Base-by-base conservation (phyloP, 352 stramenopile species). In the Pythium folliculosum region DNA sequence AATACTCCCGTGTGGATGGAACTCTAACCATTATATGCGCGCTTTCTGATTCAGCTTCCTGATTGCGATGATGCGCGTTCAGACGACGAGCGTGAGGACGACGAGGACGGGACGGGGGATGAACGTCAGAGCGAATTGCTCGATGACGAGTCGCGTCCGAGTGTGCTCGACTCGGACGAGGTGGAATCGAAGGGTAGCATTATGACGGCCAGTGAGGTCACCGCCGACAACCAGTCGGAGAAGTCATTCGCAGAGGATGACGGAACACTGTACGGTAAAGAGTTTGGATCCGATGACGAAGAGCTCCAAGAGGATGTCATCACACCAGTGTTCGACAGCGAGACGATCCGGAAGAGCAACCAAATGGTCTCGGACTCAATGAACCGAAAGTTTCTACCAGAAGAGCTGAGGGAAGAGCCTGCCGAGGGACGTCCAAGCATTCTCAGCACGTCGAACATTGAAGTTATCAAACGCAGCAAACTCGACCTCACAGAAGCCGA, bases 381-480 rank as follows among this genome's bases (percentile, higher is more conserved):
- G 83, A 90, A 90, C 56, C 82, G 90, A 50, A 92, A 90, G 61
- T 94, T 94, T 56, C 70, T 94, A 19, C 85, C 85, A 0, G 73
- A 73, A 12, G 85, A 94, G 55, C 73, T 94, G 9, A 21, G 52
- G 12, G 56, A 66, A 52, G 64, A 70, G 21, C 25, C 51, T 8
- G 23, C 48, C 0, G 25, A 50, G 21, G 55, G 49, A 2, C 47
- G 49, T n/a, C 25, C 27, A 13, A 56, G 22, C 44, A 62, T 75
- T 16, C 84, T 80, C 47, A 81, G 79, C 47, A 90, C 78, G n/a
- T 72, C 82, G 22, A 82, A 91, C 53, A 92, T 92, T 67, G 85
- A 91, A 60, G 82, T 91, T 12, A 92, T 94, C 61, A 91, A 91
- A 64, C 80, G 83, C 49, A 93, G 84, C 71, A 94, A 93, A 45